Conservation (phyloP, 371 early-diverging fungal species). For the Apophysomyces sp. region DNA sequence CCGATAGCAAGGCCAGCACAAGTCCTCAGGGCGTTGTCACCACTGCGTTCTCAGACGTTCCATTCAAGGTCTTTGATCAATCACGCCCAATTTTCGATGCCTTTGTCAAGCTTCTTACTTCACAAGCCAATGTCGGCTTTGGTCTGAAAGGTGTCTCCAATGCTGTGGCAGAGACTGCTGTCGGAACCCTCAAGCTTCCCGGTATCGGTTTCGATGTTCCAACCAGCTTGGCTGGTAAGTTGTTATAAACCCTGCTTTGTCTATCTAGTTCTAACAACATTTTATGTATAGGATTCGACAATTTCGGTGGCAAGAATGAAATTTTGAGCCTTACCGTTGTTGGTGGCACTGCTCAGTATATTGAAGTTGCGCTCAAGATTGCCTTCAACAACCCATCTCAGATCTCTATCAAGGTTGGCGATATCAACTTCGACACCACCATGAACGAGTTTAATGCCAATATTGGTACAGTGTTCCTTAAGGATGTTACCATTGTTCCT, state of each 20-base stretch:
- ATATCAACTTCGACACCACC: constrained; percentile 45
- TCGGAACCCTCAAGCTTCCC: constrained; percentile 45
- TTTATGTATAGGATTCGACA: constrained; percentile 24
- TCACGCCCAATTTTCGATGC: constrained; percentile 33
- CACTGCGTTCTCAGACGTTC: constrained; percentile 35
- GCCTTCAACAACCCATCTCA: constrained; percentile 41
- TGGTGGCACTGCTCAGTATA: constrained; percentile 44
- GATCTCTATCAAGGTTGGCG: constrained; percentile 52
- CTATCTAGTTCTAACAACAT: not conserved
- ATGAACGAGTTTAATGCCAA: constrained; percentile 30
- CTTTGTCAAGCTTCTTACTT: constrained; percentile 44
- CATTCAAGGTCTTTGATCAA: constrained; percentile 31
- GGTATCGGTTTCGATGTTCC: constrained; percentile 41
- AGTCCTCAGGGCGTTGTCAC: constrained; percentile 34
- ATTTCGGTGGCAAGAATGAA: constrained; percentile 36
- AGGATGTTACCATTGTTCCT: constrained; percentile 44
- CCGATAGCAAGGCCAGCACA: constrained; percentile 43
- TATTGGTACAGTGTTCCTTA: constrained; percentile 39
- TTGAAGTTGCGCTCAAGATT: constrained; percentile 35
- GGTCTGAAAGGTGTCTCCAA: constrained; percentile 46
- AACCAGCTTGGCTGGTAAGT: constrained; percentile 47
- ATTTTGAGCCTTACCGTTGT: constrained; percentile 42
- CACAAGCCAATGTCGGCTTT: constrained; percentile 34
- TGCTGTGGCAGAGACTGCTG: constrained; percentile 46
- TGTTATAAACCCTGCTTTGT: constrained; percentile 8